Evolutionary conservation across 805 yeast genomes (phyloP), one percentile per base, ranked within the genome.

Genomic region (Blastobotrys mokoenaii): DNA sequence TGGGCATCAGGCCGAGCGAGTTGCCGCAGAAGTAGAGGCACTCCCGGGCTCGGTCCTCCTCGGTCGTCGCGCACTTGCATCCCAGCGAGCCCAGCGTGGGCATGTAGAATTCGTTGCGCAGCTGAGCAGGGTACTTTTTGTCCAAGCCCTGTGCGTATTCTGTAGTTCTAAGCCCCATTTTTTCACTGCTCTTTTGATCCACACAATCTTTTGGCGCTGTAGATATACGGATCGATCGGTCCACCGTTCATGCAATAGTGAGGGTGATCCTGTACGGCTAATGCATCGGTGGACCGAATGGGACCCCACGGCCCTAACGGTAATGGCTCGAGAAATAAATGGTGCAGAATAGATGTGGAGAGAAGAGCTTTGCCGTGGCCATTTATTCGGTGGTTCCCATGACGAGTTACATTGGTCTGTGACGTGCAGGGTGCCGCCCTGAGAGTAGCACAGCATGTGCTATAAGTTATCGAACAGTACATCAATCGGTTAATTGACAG

Each of bases 1-100:
- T 68, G 0, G 97, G 97, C 89, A 87, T 84, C 48, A 89, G 66
- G 0, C 97, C 97, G 5, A 89, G 74, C n/a, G 96, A 86, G 67
- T 89, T 90, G 2, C 97, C 97, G 64, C 96, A 87, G 40, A 89
- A 68, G 59, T 89, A 90, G 17, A 73, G 68, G 10, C 75, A 67
- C 22, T 56, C 52, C 12, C 48, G 41, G 7, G 39, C 31, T 32
- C 43, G 38, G 45, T 35, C 38, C 15, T 30, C 44, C 20, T 55
- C 52, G 10, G 48, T 40, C 6, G 40, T 29, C 27, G 41, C 41
- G 45, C 16, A 29, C 15, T 31, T 33, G 6, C 35, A 18, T 2
- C 84, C 89, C 52, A 84, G 63, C 0, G 86, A 72, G 43, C 63
- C 58, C 51, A 79, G 72, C 0, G 93, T 83, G 6, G 96, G 96